Conservation (phyloP, 2,329 filamentous ascomycete species). For the Byssochlamys sp. region DNA sequence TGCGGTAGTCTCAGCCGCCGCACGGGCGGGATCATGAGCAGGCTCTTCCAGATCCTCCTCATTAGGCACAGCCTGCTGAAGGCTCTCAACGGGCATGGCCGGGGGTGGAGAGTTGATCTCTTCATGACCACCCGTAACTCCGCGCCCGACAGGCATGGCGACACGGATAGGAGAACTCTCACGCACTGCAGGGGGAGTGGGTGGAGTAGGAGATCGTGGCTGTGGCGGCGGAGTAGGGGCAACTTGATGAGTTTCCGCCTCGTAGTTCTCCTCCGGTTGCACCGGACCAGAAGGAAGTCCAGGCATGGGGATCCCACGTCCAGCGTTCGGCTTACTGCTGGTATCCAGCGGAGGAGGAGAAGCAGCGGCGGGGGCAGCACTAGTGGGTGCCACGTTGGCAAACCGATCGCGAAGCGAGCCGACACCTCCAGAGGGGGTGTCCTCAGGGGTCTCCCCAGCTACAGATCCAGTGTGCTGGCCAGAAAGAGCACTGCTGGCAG, state of each 20-base stretch:
- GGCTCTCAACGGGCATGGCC: constrained; percentile 52
- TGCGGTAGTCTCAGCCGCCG: constrained; percentile 48
- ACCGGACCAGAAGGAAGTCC: constrained; percentile 57
- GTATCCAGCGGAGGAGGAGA: constrained; percentile 56
- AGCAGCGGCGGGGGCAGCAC: constrained; percentile 40
- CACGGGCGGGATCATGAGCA: constrained; percentile 51
- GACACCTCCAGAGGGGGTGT: constrained; percentile 55
- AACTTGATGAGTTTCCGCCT: constrained; percentile 23
- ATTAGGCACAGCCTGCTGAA: constrained; percentile 53
- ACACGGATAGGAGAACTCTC: constrained; percentile 70
- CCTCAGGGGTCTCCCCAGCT: constrained; percentile 39
- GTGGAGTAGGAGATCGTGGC: constrained; percentile 41
- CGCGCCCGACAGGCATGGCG: constrained; percentile 71
- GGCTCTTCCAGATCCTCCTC: constrained; percentile 58
- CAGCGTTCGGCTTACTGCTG: constrained; percentile 58
- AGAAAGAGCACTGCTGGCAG: constrained; percentile 41
- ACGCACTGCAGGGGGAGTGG: constrained; percentile 38
- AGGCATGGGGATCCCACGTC: constrained; percentile 65
- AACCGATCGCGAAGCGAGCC: constrained; percentile 73
- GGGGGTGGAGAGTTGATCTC: constrained; percentile 33
- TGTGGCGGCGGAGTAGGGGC: constrained; percentile 33
- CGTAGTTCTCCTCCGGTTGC: constrained; percentile 41
- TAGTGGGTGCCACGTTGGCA: constrained; percentile 61
- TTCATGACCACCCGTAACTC: constrained; percentile 35
- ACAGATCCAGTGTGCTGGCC: constrained; percentile 57